Base-by-base conservation (phyloP, 768 basidiomycete species). In the Hygrocybe punicea region DNA sequence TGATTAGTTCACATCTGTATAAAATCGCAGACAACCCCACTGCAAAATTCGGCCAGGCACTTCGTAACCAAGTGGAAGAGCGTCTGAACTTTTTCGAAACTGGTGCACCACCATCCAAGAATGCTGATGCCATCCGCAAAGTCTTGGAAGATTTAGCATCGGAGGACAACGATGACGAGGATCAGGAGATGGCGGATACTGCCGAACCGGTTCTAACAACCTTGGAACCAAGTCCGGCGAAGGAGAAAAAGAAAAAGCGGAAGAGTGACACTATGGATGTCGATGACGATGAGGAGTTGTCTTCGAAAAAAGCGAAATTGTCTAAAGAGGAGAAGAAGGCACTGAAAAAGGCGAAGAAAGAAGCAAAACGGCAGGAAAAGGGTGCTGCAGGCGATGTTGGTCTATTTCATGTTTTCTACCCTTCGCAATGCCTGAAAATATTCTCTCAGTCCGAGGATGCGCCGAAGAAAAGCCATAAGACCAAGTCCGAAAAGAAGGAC, bases 21-120 rank as follows among this genome's bases (percentile, higher is more conserved):
- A 42, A 45, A 49, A 47, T 40, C 23, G n/a, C 62, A 91, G 89
- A 91, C 39, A 83, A 81, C 52, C 96, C 96, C 0, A 91, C 93
- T 6, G 72, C 91, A 46, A 95, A 94, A 67, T 98, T 94, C 63
- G 97, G 97, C 60, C 94, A 98, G 68, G 97, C 94, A 3, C 83
- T 99, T 9, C 84, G 91, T 4, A 80, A 82, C 5, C 97, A 99
- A 73, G 97, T 99, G 13, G 96, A 98, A 70, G 96, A 98, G 71
- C 86, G 97, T 11, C 80, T 99, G 3, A 78, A 80, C 58, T 98
- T 98, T 78, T 99, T 97, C 76, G 94, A 96, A 72, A 89, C 85
- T 0, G 96, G 96, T 6, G 82, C 81, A 7, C 84, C 93, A 8
- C 95, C 95, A 19, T 83, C 84, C 24, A 98, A 94, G 77, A 97